phyloP scores from a whole-genome alignment of 148 eudicot species.

The Limonium bicolor region DNA sequence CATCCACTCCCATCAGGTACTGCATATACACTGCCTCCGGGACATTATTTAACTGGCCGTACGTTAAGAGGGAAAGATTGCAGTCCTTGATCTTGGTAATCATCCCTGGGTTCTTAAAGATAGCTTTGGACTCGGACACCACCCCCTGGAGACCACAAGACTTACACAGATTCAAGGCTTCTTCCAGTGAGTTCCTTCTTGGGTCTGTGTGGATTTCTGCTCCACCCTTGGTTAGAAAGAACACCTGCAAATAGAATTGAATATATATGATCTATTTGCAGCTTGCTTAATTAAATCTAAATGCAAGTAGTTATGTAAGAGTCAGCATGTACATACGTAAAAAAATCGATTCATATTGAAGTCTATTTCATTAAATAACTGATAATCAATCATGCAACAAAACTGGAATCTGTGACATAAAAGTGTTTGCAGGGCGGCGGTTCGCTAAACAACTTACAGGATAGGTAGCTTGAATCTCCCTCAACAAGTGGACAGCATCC shows the following conservation, averaged over 20 bases:
- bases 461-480: slow-evolving; percentile 22
- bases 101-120: slow-evolving; percentile 25
- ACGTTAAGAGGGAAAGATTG: slow-evolving; percentile 20
- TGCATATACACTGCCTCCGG: slow-evolving; percentile 2
- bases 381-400: too few species aligned
- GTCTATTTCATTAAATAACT: too few species aligned
- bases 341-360: neutral
- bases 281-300: neutral
- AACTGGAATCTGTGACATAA: neutral
- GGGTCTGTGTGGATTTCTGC: slow-evolving; percentile 20
- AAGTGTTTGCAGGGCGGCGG: neutral
- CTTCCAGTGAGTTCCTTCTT: slow-evolving; percentile 33
- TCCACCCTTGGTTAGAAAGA: slow-evolving; percentile 38
- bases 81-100: slow-evolving; percentile 20
- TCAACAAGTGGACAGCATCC: slow-evolving; percentile 23
- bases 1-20: slow-evolving; percentile 1
- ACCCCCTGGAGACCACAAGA: slow-evolving; percentile 28
- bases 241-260: slow-evolving; percentile 21
- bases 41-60: slow-evolving; percentile 31
- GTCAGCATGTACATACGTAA: neutral
- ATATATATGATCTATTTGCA: neutral
- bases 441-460: slow-evolving; percentile 33
- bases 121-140: slow-evolving; percentile 26
- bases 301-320: neutral
- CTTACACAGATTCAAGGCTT: slow-evolving; percentile 22